Conservation (phyloP, 441 rosid genomes). For the Jatropha podagrica region DNA sequence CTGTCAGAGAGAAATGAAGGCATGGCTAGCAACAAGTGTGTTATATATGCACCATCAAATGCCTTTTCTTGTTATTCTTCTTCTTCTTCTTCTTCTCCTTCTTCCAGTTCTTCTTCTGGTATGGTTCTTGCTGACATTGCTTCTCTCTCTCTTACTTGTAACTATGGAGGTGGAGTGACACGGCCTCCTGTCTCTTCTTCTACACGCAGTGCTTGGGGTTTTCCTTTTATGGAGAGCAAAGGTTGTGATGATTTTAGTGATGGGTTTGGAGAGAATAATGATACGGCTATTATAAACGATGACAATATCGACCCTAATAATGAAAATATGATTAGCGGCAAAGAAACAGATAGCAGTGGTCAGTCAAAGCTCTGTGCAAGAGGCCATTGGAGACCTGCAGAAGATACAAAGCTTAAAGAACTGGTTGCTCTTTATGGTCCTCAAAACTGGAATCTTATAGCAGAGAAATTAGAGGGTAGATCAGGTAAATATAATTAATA, state of each 20-base stretch:
- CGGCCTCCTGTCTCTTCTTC: constrained; percentile 22
- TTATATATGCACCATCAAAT: constrained; percentile 28
- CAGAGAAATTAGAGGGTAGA: constrained; percentile 80
- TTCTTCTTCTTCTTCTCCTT: constrained; percentile 16
- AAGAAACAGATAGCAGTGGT: constrained; percentile 40
- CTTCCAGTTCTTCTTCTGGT: constrained; percentile 27
- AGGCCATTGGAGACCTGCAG: constrained; percentile 89
- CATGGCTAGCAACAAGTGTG: constrained; percentile 39
- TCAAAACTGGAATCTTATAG: constrained; percentile 90
- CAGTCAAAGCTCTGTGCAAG: constrained; percentile 66
- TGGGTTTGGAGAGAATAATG: constrained; percentile 32
- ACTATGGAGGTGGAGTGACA: constrained; percentile 16
- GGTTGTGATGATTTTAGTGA: constrained; percentile 34
- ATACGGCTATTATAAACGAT: constrained; percentile 25
- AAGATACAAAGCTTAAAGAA: constrained; percentile 76
- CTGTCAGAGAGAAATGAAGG: constrained; percentile 41
- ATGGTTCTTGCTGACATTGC: constrained; percentile 52
- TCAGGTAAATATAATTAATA: constrained; percentile 47
- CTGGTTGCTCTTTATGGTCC: constrained; percentile 81
- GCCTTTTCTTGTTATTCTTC: constrained; percentile 5
- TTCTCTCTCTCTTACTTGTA: constrained; percentile 49
- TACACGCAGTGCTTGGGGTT: constrained; percentile 16
- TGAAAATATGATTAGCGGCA: constrained; percentile 24
- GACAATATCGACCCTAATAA: constrained; percentile 30
- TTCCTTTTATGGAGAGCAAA: constrained; percentile 31